These are phyloP conservation scores for Isoetes taiwanensis DNA, from an alignment of 75 land plant species.

Conservation along the genomic window DNA sequence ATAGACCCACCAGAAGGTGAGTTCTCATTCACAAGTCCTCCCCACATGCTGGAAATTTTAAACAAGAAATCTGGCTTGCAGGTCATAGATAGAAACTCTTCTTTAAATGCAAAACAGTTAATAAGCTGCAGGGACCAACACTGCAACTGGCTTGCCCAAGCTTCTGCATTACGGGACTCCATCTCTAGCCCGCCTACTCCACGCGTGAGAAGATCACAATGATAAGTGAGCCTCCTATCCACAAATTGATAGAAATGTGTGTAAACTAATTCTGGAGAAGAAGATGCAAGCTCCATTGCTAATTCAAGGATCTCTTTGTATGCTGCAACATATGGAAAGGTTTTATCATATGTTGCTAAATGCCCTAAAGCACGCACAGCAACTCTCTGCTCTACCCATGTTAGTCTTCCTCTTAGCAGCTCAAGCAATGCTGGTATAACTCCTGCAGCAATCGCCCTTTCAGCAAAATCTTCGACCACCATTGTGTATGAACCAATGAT, in stretches of 20 bases:
- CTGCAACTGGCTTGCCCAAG: conserved; percentile 98
- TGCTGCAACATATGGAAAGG: conserved; percentile 67
- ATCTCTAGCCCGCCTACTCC: conserved; percentile 98
- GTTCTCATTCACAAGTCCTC: conserved; percentile 93
- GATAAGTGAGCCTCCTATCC: conserved; percentile 73
- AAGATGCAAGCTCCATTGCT: conserved; percentile 73
- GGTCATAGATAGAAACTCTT: conserved; percentile 62
- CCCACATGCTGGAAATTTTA: conserved; percentile 95
- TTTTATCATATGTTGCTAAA: conserved; percentile 80
- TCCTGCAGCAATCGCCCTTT: conserved; percentile 76
- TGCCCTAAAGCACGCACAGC: conserved; percentile 93
- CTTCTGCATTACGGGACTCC: conserved; percentile 97
- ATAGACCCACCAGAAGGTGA: conserved; percentile 88
- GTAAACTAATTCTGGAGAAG: conserved; percentile 84
- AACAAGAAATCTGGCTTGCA: conserved; percentile 75
- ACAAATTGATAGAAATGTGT: conserved; percentile 85
- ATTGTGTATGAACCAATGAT: conserved; percentile 98
- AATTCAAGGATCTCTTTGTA: conserved; percentile 85
- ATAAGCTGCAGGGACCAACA: conserved; percentile 93
- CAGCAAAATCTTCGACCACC: conserved; percentile 98
- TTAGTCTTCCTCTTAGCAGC: conserved; percentile 79
- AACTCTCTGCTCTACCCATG: conserved; percentile 98
- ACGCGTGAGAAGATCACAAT: conserved; percentile 92
- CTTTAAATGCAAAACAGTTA: conserved; percentile 77
- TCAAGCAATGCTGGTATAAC: conserved; percentile 87